These are phyloP conservation scores for Nectriaceae sp. DNA, from an alignment of 2,329 filamentous ascomycete genomes.

Conservation along the genomic window DNA sequence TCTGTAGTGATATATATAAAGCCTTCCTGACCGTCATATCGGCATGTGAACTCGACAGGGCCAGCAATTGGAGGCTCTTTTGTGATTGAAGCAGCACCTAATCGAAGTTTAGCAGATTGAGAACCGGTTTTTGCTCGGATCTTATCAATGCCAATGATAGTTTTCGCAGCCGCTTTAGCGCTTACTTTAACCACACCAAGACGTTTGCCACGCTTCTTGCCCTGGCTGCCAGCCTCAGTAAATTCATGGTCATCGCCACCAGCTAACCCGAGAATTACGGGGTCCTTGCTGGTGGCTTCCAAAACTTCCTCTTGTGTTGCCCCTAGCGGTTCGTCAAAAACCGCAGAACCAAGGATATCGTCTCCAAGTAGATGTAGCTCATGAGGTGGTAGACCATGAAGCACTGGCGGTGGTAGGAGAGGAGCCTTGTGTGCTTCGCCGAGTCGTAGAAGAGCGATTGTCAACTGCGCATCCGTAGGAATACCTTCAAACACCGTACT, in stretches of 20 bases:
- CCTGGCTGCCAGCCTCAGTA: constrained; percentile 44
- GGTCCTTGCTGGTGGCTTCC: constrained; percentile 49
- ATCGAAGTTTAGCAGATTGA: constrained; percentile 65
- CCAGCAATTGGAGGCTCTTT: no score
- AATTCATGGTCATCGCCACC: constrained; percentile 46
- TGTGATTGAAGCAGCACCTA: constrained; percentile 33
- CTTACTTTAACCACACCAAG: constrained; percentile 65
- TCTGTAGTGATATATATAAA: no score
- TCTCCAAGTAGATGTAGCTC: background rate
- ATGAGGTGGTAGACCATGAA: background rate
- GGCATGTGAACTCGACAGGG: no score
- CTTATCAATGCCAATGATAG: constrained; percentile 68
- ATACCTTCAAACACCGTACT: constrained; percentile 76
- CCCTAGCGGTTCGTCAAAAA: constrained; percentile 17
- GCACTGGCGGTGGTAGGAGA: constrained; percentile 51
- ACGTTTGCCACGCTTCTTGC: constrained; percentile 42
- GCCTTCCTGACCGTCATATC: no score
- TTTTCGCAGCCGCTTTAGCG: constrained; percentile 67
- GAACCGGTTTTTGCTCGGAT: constrained; percentile 59
- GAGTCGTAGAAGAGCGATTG: constrained; percentile 73
- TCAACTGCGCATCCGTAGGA: constrained; percentile 78
- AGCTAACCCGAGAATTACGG: constrained; percentile 33
- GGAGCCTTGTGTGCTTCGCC: constrained; percentile 77
- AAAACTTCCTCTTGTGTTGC: constrained; percentile 55
- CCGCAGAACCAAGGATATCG: constrained; percentile 41